Base-by-base conservation (phyloP, 805 yeast genomes). In the Wickerhamiella vanderwaltii region DNA sequence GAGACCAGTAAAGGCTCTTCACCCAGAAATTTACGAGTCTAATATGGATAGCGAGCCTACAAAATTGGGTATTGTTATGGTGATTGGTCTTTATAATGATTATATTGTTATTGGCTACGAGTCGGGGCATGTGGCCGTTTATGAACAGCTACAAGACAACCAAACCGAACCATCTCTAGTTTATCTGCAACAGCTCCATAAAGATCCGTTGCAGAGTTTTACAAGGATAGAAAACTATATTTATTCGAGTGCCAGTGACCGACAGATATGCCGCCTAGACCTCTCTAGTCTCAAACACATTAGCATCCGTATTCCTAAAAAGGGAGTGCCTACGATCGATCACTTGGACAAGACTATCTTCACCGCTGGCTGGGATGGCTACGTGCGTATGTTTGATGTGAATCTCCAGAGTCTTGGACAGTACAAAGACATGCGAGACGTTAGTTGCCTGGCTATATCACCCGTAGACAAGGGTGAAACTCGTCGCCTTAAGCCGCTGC, bases 41-140 rank as follows among this genome's bases (percentile, higher is more conserved):
- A 41, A 39, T 17, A 35, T 34, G 22, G 38, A 35, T 6, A 15
- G 30, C 13, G 43, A 45, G 12, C 42, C 48, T 12, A 43, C 45
- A 3, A 41, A 44, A 33, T 47, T 50, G 26, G 73, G 67, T 12
- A 66, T 72, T 25, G 93, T 93, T 1, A 78, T 81, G 30, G 69
- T 79, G 11, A 80, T 84, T 85, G 69, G 66, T 35, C 50, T 79
- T 2, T 46, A 53, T 1, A 68, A 73, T 58, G 25, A 40, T 3
- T 49, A 53, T 2, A 46, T 55, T 7, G 43, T 57, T 13, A 63
- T 78, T 5, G 94, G 93, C 1, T 83, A 71, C 53, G 94, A 83
- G 55, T 76, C 81, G 13, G 94, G 94, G 0, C 76, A 72, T 49
- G 65, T 74, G 5, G 59, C 61, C 1, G 50, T 59, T 1, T 61